A percentile compares a stretch with the other conserved stretches of the same genome.
Evolutionary conservation across 208 protist genomes (phyloP).

Genomic region (Trypanosoma scelopori): DNA sequence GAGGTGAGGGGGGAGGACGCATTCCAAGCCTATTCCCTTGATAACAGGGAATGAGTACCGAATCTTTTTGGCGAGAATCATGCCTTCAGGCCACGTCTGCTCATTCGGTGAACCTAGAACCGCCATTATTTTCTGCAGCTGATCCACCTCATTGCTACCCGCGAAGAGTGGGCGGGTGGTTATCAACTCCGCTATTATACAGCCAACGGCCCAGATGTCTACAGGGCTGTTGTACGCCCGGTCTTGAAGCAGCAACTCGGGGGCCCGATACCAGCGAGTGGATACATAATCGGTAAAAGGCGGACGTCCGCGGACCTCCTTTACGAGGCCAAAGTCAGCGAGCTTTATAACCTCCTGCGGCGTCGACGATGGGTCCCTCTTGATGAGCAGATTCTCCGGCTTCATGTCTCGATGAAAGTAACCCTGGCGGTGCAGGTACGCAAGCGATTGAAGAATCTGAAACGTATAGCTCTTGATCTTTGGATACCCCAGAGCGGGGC

Average conservation of each 20-base stretch:
- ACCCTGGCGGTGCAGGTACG: conserved; percentile 95
- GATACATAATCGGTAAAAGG: conserved; percentile 96
- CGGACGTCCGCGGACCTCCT: conserved; percentile 53
- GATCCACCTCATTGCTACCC: conserved; percentile 82
- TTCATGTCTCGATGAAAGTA: conserved; percentile 98
- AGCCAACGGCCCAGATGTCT: conserved; percentile 95
- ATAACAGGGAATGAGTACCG: conserved; percentile 75
- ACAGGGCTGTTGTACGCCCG: conserved; percentile 93
- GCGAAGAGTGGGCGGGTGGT: conserved; percentile 96
- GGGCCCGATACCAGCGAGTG: conserved; percentile 98
- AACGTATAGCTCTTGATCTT: conserved; percentile 91
- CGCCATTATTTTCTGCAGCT: conserved; percentile 80
- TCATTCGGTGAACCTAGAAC: conserved; percentile 82
- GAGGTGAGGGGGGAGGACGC: conserved; percentile 68
- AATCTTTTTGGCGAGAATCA: conserved; percentile 76
- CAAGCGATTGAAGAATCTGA: conserved; percentile 92
- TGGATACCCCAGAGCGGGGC: conserved; percentile 77
- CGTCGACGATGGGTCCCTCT: conserved; percentile 29
- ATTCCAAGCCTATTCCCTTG: conserved; percentile 57
- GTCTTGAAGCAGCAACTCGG: conserved; percentile 97
- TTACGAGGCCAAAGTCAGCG: conserved; percentile 90
- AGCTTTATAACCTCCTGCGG: conserved; percentile 92
- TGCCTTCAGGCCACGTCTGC: conserved; percentile 66
- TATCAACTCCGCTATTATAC: conserved; percentile 98
- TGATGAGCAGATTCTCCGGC: conserved; percentile 97